A percentile compares a stretch with the other conserved stretches of the same genome.
Evolutionary conservation across 257 asterid species (phyloP).

Genomic region (Petunia axillaris): DNA sequence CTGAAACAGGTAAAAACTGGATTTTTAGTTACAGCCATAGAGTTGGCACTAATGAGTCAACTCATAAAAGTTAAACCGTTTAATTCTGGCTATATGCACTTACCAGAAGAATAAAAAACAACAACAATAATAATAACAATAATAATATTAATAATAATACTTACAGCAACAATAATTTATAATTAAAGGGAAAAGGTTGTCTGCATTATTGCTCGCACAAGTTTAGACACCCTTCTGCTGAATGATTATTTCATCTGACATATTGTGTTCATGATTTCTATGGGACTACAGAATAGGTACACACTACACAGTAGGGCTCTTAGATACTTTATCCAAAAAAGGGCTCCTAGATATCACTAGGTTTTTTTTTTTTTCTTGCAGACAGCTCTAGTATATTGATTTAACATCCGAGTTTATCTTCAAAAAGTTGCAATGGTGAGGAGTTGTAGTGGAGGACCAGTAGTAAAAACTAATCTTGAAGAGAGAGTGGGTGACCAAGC

Average conservation of each 20-base stretch:
- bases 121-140: background rate
- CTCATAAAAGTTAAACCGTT: background rate
- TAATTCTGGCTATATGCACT: background rate
- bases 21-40: background rate
- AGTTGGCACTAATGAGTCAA: background rate
- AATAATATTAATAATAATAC: too few relatives aligned
- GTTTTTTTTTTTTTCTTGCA: background rate
- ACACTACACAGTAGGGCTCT: too few relatives aligned
- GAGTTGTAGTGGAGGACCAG: background rate
- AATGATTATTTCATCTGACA: background rate
- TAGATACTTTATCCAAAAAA: background rate
- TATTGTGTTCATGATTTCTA: background rate
- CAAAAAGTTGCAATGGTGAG: background rate
- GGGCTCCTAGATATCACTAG: background rate
- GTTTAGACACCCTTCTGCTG: background rate
- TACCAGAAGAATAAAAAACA: background rate
- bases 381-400: background rate
- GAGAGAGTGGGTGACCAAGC: background rate
- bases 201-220: background rate
- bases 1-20: slow-evolving; percentile 39
- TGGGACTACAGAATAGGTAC: background rate
- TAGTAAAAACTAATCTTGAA: background rate
- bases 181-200: background rate
- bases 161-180: background rate
- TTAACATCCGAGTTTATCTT: background rate